Percentiles rank a stretch among this genome's conserved stretches.
phyloP scores from a whole-genome alignment of 768 basidiomycete species.

The Hygrophorus pudorinus region DNA sequence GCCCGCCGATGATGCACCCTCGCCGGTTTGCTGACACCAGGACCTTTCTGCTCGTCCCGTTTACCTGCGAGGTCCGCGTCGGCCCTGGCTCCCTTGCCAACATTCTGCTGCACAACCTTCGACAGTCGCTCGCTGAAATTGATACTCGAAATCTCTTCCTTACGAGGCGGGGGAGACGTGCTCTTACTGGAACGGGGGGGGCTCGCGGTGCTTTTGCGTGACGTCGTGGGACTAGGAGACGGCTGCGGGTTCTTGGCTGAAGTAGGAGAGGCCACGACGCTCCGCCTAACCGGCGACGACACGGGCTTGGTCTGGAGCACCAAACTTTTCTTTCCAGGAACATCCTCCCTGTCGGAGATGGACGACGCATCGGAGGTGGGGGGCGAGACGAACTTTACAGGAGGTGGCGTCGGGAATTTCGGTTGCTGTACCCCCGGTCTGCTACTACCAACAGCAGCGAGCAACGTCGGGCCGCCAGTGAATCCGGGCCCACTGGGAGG shows the following conservation, averaged over 20 bases:
- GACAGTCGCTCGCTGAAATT: conserved; percentile 32
- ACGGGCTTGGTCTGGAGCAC: too few species aligned
- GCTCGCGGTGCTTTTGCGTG: background rate
- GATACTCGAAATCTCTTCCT: background rate
- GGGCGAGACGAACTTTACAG: conserved; percentile 3
- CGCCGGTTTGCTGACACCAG: background rate
- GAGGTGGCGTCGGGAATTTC: background rate
- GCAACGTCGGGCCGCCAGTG: too few species aligned
- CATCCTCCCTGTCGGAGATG: too few species aligned
- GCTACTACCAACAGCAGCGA: conserved; percentile 1
- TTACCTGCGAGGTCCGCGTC: background rate
- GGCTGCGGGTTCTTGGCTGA: too few species aligned
- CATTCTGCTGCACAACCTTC: conserved; percentile 24
- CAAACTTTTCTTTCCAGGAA: too few species aligned
- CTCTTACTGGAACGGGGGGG: background rate
- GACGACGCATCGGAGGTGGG: conserved; percentile 5
- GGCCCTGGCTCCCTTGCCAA: background rate
- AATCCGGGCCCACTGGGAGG: too few species aligned
- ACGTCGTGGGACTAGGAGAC: too few species aligned
- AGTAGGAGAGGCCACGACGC: too few species aligned
- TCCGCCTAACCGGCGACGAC: too few species aligned
- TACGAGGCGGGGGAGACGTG: background rate
- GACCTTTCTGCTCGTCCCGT: background rate
- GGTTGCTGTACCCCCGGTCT: conserved; percentile 1
- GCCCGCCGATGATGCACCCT: background rate